Base-by-base conservation (phyloP, 2,329 filamentous ascomycete species). In the Metarhizium sp. region DNA sequence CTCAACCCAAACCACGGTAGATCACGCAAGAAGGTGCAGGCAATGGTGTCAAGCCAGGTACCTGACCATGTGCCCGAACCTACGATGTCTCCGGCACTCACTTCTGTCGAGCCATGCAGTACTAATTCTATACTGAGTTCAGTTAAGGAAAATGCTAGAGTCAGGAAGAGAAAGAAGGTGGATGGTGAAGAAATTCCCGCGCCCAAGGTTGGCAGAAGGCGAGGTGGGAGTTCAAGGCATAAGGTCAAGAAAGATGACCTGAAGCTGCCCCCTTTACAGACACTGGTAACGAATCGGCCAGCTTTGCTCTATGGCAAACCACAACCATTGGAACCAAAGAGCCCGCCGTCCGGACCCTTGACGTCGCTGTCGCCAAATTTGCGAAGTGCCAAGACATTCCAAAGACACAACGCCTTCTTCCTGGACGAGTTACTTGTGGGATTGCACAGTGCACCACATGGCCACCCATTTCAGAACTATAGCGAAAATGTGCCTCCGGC, bases 141-240 rank as follows among this genome's bases (percentile, higher is more conserved):
- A 1, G 78, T 81, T 56, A 81, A 81, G 62, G 67, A 69, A 10
- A 74, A 77, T 43, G 72, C 72, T 6, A 72, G 76, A 25, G 67
- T 72, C 43, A 70, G 77, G 57, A 79, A 76, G 62, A 71, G 73
- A 14, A 79, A 78, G 61, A 71, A 66, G 60, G 72, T 77, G 53
- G 66, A 73, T 29, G 75, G 74, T 8, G 71, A 69, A 45, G 67
- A 70, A 53, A 63, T 69, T 36, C 57, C 56, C 2, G 57, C 57
- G 8, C 61, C 61, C 4, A 50, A 47, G 2, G 55, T 56, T 29
- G 55, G 59, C 14, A 57, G 57, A 49, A 57, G 56, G 45, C 60
- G 58, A 11, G 54, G 55, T 25, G 25, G 54, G 34, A 20, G 38
- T n/a, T 36, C 55, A 46, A 20, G 52, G 20, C 30, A 40, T 51